Evolutionary conservation across 257 asterid species (phyloP).

Genomic region (Solanum chmielewskii): DNA sequence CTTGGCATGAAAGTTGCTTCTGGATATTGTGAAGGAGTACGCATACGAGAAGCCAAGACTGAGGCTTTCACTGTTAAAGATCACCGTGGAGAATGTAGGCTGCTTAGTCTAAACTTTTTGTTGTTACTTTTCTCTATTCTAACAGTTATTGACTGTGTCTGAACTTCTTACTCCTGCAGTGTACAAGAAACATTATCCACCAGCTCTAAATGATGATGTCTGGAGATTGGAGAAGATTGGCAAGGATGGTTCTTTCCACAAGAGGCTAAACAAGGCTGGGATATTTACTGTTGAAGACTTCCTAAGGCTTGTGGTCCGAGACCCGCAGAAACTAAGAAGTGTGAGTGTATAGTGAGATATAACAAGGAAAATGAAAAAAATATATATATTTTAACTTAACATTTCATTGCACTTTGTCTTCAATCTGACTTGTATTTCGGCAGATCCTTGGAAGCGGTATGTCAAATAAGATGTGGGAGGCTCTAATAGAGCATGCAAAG

Average conservation of each 20-base stretch:
- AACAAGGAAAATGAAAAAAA: background rate
- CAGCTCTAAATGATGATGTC: slow-evolving; percentile 80
- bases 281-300: slow-evolving; percentile 82
- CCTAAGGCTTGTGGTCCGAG: slow-evolving; percentile 85
- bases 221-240: slow-evolving; percentile 99
- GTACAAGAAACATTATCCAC: slow-evolving; percentile 98
- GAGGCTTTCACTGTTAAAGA: slow-evolving; percentile 96
- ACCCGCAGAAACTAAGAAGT: slow-evolving; percentile 76
- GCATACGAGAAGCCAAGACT: slow-evolving; percentile 88
- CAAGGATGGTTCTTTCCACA: slow-evolving; percentile 97
- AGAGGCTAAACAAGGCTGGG: slow-evolving; percentile 72
- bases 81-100: slow-evolving; percentile 93
- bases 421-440: background rate
- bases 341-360: slow-evolving; percentile 28
- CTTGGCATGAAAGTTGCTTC: slow-evolving; percentile 88
- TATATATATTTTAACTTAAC: background rate
- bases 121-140: background rate
- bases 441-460: slow-evolving; percentile 97
- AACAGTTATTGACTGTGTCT: background rate
- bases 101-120: background rate
- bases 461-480: slow-evolving; percentile 99
- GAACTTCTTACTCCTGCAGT: slow-evolving; percentile 31
- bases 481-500: slow-evolving; percentile 86
- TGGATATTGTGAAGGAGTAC: slow-evolving; percentile 71
- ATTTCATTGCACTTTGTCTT: background rate